Conservation (phyloP, 2,329 filamentous ascomycete genomes). For the Pochonia chlamydosporia region DNA sequence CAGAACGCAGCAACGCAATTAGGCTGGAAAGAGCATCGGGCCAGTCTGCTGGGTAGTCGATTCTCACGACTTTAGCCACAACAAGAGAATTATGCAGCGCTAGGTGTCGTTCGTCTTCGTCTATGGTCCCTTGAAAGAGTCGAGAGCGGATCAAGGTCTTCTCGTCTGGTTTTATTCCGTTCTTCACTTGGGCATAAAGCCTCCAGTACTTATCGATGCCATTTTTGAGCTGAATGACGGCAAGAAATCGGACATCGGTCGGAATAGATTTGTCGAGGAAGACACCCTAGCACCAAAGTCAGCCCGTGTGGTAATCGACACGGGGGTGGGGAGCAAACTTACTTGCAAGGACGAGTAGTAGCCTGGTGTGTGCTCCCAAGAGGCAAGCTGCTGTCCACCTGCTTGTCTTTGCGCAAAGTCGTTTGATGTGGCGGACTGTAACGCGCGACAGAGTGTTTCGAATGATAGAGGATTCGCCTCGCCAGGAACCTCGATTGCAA, state of each 20-base stretch:
- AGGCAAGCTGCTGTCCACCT: constrained; percentile 62
- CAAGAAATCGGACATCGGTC: constrained; percentile 75
- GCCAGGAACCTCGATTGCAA: constrained; percentile 71
- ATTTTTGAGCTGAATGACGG: constrained; percentile 93
- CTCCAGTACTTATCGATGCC: constrained; percentile 95
- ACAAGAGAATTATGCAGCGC: constrained; percentile 86
- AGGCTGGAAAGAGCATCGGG: constrained; percentile 55
- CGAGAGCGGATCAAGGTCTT: constrained; percentile 71
- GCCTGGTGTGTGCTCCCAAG: constrained; percentile 62
- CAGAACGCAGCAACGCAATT: constrained; percentile 55
- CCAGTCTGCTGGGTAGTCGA: constrained; percentile 89
- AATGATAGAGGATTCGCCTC: constrained; percentile 68
- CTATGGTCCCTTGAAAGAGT: constrained; percentile 69
- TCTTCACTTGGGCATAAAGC: constrained; percentile 46
- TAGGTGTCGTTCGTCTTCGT: constrained; percentile 68
- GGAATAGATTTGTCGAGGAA: constrained; percentile 77
- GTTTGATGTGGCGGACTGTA: constrained; percentile 58
- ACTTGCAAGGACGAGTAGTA: constrained; percentile 68
- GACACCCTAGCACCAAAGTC: constrained; percentile 50
- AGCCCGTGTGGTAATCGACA: too few relatives aligned
- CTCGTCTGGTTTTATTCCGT: constrained; percentile 67
- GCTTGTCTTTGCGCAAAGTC: constrained; percentile 59
- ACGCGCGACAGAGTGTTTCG: constrained; percentile 57
- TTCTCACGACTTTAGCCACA: constrained; percentile 79
- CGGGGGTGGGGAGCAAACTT: constrained; percentile 14